Evolutionary conservation across 345 rosid species (phyloP), one percentile per base, ranked within the genome.

Genomic region (Euphorbia lathyris): DNA sequence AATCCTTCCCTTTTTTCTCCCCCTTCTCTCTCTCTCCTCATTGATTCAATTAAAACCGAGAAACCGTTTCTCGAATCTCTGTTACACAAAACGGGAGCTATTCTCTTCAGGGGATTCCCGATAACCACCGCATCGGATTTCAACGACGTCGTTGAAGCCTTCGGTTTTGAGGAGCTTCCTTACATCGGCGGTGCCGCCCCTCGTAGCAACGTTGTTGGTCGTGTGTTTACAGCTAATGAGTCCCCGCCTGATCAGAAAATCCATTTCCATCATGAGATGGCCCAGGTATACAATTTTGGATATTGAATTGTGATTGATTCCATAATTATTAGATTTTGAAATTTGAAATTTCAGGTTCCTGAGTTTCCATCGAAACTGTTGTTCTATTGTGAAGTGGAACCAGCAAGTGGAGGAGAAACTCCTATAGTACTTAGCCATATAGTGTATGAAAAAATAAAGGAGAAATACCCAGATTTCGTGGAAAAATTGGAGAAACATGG

Each of bases 191-290:
- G 98, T 1, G 89, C 89, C 0, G 98, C 96, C 19, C 98, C 96
- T 13, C 77, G 96, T 12, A 81, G 81, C 23, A 88, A 88, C 77
- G 87, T 94, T 55, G 80, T 91, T n/a, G 97, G 97, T 36, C 86
- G 93, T 53, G 93, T 94, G 43, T 94, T 87, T 76, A 94, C 98
- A 1, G 91, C 98, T 62, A 94, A 94, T 55, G 98, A 94, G 66
- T 88, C 97, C 63, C 97, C 97, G 0, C 91, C 93, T n/a, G 93
- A 91, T 42, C 95, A 91, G 76, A 90, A 89, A 71, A 94, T 94
- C 48, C 91, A 89, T 14, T 94, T 91, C 68, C 96, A 94, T 82
- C 98, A 93, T 57, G 97, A 93, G 74, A 91, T 93, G 98, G 91
- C 94, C 63, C 98, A 89, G 94, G 98, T 86, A n/a, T 9, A 27